phyloP scores from a whole-genome alignment of 768 basidiomycete genomes.

The Tulasnella sp. region DNA sequence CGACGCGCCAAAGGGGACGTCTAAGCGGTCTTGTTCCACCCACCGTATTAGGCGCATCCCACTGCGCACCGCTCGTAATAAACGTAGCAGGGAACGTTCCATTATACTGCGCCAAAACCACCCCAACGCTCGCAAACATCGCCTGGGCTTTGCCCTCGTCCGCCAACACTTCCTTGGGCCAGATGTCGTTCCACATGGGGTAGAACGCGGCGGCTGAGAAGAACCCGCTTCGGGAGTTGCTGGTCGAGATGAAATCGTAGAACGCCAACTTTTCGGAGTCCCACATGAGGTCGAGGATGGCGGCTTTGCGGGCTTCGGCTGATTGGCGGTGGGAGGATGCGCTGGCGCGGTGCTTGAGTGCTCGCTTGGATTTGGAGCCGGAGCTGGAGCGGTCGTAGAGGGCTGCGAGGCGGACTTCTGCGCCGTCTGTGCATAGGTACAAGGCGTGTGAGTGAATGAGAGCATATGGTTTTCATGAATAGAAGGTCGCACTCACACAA shows the following conservation, averaged over 20 bases:
- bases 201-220: slow-evolving; percentile 79
- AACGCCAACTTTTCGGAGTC: slow-evolving; percentile 76
- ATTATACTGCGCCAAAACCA: slow-evolving; percentile 77
- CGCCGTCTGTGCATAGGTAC: slow-evolving; percentile 46
- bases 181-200: slow-evolving; percentile 81
- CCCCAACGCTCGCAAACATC: slow-evolving; percentile 68
- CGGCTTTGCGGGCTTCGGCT: slow-evolving; percentile 57
- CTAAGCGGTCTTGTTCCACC: neutral
- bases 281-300: slow-evolving; percentile 85
- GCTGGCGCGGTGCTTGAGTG: slow-evolving; percentile 27
- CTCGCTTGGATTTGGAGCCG: neutral
- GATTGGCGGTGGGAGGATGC: slow-evolving; percentile 45
- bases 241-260: slow-evolving; percentile 82
- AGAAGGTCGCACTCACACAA: slow-evolving; percentile 52
- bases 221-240: slow-evolving; percentile 57
- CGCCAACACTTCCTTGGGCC: slow-evolving; percentile 63
- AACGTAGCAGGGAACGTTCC: slow-evolving; percentile 83
- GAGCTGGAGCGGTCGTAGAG: slow-evolving; percentile 44
- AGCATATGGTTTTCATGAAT: neutral
- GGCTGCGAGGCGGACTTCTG: slow-evolving; percentile 47
- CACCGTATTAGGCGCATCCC: slow-evolving; percentile 41
- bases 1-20: slow-evolving; percentile 2
- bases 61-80: slow-evolving; percentile 72
- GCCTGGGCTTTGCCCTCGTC: slow-evolving; percentile 60
- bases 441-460: neutral